These are phyloP conservation scores for Yarrowia keelungensis DNA, from an alignment of 805 yeast species.

Conservation along the genomic window DNA sequence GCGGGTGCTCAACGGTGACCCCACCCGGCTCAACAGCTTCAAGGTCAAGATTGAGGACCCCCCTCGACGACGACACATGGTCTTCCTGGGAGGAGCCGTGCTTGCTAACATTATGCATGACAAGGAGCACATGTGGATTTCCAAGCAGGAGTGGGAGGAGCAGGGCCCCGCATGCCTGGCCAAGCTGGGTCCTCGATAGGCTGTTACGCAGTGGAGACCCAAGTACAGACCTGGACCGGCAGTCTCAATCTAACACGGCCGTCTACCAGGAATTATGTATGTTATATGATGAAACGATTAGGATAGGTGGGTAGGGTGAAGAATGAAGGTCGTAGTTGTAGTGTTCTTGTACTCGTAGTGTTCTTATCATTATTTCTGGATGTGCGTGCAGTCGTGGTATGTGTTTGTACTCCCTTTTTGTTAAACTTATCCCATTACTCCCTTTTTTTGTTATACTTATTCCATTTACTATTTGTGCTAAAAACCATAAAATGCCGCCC, in stretches of 20 bases:
- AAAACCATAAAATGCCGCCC: too few species aligned
- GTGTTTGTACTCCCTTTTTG: too few species aligned
- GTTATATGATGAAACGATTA: constrained; percentile 32
- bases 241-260: constrained; percentile 1
- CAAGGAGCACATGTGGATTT: constrained; percentile 97
- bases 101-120: constrained; percentile 98
- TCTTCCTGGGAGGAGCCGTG: constrained; percentile 97
- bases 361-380: too few species aligned
- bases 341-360: too few species aligned
- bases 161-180: constrained; percentile 84
- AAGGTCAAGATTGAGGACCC: constrained; percentile 98
- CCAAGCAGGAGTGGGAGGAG: constrained; percentile 97
- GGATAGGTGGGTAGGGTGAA: too few species aligned
- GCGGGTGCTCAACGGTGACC: constrained; percentile 83
- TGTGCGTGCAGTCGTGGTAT: too few species aligned
- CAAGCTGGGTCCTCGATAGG: constrained; percentile 88
- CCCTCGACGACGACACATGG: constrained; percentile 98
- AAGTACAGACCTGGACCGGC: background rate
- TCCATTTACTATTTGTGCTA: too few species aligned
- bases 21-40: constrained; percentile 80
- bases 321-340: too few species aligned
- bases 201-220: background rate
- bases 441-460: too few species aligned
- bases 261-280: constrained; percentile 4
- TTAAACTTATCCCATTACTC: too few species aligned